These are phyloP conservation scores for Pichia sp. DNA, from an alignment of 1,139 yeast species.

Conservation along the genomic window DNA sequence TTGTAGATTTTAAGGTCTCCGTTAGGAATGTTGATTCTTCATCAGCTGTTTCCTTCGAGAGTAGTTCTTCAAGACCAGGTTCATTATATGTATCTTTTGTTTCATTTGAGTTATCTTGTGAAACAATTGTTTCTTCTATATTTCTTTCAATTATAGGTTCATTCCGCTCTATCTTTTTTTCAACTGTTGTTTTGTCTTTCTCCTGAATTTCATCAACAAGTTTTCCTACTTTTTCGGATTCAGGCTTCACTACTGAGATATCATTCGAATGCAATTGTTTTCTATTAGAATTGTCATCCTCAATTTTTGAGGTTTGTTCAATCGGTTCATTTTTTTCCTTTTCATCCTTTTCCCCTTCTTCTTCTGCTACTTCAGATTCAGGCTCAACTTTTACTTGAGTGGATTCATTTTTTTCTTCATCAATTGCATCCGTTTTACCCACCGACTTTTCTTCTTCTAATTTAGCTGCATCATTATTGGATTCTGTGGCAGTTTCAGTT, in stretches of 20 bases:
- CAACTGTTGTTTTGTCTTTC: too few species aligned
- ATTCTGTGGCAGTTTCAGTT: neutral
- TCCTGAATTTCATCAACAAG: too few species aligned
- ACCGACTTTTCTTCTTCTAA: slow-evolving; percentile 4
- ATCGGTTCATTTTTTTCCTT: neutral
- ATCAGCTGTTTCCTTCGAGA: neutral
- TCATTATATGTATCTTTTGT: too few species aligned
- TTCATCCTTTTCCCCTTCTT: neutral
- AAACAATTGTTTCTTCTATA: too few species aligned
- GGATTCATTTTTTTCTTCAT: neutral
- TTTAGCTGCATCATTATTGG: neutral
- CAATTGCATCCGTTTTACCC: slow-evolving; percentile 1
- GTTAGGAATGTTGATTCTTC: slow-evolving; percentile 20
- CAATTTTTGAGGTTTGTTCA: neutral
- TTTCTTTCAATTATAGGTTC: too few species aligned
- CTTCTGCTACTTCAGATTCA: neutral
- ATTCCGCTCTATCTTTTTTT: too few species aligned
- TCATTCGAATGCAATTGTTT: too few species aligned
- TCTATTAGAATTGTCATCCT: too few species aligned
- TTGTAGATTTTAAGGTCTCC: slow-evolving; percentile 16
- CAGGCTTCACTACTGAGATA: too few species aligned
- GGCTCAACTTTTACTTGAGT: neutral
- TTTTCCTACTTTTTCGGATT: too few species aligned
- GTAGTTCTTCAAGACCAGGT: neutral
- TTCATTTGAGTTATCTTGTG: too few species aligned